Conservation (phyloP, 2,329 filamentous ascomycete species). For the Plenodomus lindquistii region DNA sequence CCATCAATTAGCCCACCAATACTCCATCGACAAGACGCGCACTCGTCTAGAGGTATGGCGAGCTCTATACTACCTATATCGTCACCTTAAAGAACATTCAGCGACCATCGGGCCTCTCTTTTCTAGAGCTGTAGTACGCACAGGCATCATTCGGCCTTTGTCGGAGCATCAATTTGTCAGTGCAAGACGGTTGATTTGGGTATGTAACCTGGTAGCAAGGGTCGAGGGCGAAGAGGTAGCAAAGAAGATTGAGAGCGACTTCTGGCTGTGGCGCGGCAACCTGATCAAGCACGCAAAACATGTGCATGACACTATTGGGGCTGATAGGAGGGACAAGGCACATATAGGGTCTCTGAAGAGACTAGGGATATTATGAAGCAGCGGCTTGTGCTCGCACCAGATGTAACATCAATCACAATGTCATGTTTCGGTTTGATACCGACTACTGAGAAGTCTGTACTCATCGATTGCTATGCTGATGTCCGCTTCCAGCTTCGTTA, state of each 20-base stretch:
- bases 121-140: constrained; percentile 31
- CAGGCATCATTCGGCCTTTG: constrained; percentile 30
- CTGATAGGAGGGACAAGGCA: constrained; percentile 22
- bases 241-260: constrained; percentile 29
- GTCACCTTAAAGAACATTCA: constrained; percentile 23
- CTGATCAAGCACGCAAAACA: constrained; percentile 31
- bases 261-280: constrained; percentile 34
- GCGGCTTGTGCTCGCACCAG: not conserved
- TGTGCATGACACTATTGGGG: constrained; percentile 19
- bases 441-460: no score
- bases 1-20: constrained; percentile 40
- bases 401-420: no score
- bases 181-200: constrained; percentile 32
- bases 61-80: constrained; percentile 32
- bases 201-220: constrained; percentile 31
- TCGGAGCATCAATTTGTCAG: constrained; percentile 34
- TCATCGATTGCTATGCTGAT: no score
- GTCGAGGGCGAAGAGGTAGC: constrained; percentile 36
- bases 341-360: constrained; percentile 35
- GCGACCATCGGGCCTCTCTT: constrained; percentile 35
- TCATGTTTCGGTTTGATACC: no score
- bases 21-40: constrained; percentile 30
- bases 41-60: constrained; percentile 26
- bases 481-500: no score
- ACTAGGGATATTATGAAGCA: constrained; percentile 26